phyloP scores from a whole-genome alignment of 371 early-diverging fungal species.

The Mucor sp. region DNA sequence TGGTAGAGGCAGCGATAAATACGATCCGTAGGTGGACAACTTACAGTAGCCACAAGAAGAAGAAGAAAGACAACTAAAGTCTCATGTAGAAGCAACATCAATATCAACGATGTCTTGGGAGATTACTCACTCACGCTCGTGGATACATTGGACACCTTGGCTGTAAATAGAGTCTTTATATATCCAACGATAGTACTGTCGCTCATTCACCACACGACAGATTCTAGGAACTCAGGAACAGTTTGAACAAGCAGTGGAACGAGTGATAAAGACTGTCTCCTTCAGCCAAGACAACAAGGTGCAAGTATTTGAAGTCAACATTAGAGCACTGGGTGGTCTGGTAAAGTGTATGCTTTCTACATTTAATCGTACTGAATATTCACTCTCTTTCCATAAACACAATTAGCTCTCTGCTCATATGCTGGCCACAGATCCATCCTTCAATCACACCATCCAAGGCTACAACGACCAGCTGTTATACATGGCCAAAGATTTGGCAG shows the following conservation, averaged over 20 bases:
- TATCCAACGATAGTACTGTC: too few species aligned
- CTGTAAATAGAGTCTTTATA: too few species aligned
- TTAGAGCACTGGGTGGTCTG: slow-evolving; percentile 89
- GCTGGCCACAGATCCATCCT: slow-evolving; percentile 72
- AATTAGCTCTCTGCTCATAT: slow-evolving; percentile 83
- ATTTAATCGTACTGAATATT: neutral
- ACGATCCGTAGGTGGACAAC: slow-evolving; percentile 52
- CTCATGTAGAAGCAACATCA: slow-evolving; percentile 52
- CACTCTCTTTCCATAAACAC: too few species aligned
- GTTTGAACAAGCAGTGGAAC: slow-evolving; percentile 75
- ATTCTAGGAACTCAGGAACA: slow-evolving; percentile 68
- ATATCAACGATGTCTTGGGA: slow-evolving; percentile 90
- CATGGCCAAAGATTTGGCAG: slow-evolving; percentile 82
- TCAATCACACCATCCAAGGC: slow-evolving; percentile 53
- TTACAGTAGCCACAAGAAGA: neutral
- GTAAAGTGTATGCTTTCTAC: slow-evolving; percentile 29
- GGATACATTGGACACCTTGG: slow-evolving; percentile 88
- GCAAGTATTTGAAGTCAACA: slow-evolving; percentile 94
- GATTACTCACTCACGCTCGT: slow-evolving; percentile 90
- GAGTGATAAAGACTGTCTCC: slow-evolving; percentile 65
- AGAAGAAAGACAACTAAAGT: neutral
- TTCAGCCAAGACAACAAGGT: slow-evolving; percentile 88
- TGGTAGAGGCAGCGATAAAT: slow-evolving; percentile 79
- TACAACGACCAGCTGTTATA: slow-evolving; percentile 80
- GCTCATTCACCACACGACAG: slow-evolving; percentile 21